Evolutionary conservation across 176 grass and related monocot genomes (phyloP), one percentile per base, ranked within the genome.

Genomic region (Elaeis guineensis): DNA sequence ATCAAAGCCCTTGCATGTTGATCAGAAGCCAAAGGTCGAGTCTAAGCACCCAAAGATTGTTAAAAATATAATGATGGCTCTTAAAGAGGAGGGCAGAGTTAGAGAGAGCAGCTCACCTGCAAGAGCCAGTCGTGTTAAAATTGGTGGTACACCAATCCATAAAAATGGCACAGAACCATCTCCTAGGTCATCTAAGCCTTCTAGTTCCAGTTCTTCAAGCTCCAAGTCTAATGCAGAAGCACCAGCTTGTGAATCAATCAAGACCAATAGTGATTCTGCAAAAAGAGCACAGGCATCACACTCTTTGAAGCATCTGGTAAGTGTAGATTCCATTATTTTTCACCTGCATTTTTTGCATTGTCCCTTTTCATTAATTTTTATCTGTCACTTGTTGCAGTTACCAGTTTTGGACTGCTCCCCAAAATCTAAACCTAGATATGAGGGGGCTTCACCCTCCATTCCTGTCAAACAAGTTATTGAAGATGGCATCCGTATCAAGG

Each of bases 61-160:
- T 54, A 92, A 92, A 65, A 83, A 75, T 57, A 89, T 81, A 78
- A 54, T 89, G 52, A 75, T 69, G 22, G 76, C 79, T 73, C 82
- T 86, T 56, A 89, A 70, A 86, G 88, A 89, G 75, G 83, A 85
- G 26, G 70, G 53, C 53, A 90, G 69, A 75, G 69, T 78, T 49
- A 89, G 88, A 77, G 70, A 76, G 85, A 83, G 32, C 29, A 86
- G 65, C 67, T 99, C 88, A 67, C 94, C 88, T 65, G 52, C 75
- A 20, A 91, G 88, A 75, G 73, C 65, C 62, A 89, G 69, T 18
- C 81, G 58, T 69, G 71, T 64, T 73, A 85, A 85, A 51, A 32
- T 77, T 48, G 68, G 68, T 75, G 50, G 72, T 75, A 62, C 80
- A 65, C 80, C 83, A 39, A 79, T 63, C 32, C 57, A 64, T 74